phyloP scores from a whole-genome alignment of 192 early-diverging fungal species.

The Coemansia sp. region DNA sequence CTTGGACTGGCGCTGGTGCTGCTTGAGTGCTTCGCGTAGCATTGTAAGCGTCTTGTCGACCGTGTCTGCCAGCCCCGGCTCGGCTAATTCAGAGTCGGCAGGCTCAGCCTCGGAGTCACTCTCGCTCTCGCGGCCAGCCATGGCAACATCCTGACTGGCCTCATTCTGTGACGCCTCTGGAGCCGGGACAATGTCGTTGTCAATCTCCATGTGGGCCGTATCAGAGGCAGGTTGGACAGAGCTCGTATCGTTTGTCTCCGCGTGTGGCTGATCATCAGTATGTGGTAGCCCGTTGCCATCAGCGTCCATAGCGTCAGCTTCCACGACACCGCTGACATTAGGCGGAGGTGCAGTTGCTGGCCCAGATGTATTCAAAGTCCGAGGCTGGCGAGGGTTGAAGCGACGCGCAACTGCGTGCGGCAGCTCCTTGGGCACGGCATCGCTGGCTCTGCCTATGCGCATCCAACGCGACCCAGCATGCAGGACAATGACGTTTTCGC shows the following conservation, averaged over 20 bases:
- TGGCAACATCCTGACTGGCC: constrained; percentile 5
- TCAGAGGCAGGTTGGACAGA: not conserved
- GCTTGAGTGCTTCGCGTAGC: constrained; percentile 74
- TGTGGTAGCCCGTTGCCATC: constrained; percentile 12
- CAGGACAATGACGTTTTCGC: constrained; percentile 79
- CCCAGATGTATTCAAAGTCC: not conserved
- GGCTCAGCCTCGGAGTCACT: not conserved
- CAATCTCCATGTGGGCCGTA: not conserved
- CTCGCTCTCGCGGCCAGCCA: not conserved
- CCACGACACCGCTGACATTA: not conserved
- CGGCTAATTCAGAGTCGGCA: constrained; percentile 1
- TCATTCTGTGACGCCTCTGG: constrained; percentile 15
- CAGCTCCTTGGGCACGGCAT: constrained; percentile 75
- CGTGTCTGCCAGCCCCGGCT: constrained; percentile 5
- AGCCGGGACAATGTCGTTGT: not conserved
- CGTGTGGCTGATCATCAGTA: not conserved
- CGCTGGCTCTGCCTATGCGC: constrained; percentile 81
- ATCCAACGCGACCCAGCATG: constrained; percentile 85
- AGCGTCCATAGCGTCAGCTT: constrained; percentile 17
- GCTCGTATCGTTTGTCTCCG: not conserved
- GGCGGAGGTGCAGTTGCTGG: not conserved
- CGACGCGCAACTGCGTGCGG: constrained; percentile 83
- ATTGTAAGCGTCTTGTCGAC: constrained; percentile 41
- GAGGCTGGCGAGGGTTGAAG: constrained; percentile 24
- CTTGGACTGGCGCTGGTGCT: constrained; percentile 82